Evolutionary conservation across 257 asterid species (phyloP).

Genomic region (Datura wrightii): DNA sequence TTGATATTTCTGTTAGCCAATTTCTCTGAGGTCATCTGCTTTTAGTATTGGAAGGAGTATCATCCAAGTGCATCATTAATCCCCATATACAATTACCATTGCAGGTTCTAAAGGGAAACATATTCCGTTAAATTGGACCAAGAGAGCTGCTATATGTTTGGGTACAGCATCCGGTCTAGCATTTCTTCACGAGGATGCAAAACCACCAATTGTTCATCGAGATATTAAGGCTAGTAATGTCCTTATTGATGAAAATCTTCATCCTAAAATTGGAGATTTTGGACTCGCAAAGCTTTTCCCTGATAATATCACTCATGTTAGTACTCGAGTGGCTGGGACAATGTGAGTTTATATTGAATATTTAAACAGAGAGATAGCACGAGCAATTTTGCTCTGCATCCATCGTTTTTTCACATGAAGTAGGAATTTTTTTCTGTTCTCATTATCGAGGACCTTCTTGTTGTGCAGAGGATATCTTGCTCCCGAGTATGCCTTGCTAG

Average conservation of each 20-base stretch:
- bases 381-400: not conserved
- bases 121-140: constrained; percentile 62
- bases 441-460: not conserved
- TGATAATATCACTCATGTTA: constrained; percentile 84
- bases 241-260: constrained; percentile 67
- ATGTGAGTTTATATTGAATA: constrained; percentile 54
- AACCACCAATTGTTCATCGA: constrained; percentile 78
- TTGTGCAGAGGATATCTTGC: constrained; percentile 77
- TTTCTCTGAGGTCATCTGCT: not conserved
- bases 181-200: constrained; percentile 84
- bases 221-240: constrained; percentile 91
- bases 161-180: constrained; percentile 86
- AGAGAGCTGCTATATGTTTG: constrained; percentile 69
- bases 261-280: constrained; percentile 81
- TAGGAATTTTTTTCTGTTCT: not conserved
- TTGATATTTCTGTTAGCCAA: not conserved
- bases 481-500: constrained; percentile 76
- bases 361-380: not conserved
- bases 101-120: constrained; percentile 58
- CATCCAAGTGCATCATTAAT: not conserved
- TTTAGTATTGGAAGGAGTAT: not conserved
- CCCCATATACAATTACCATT: not conserved
- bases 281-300: constrained; percentile 93
- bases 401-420: not conserved
- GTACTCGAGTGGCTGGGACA: constrained; percentile 95